Base-by-base conservation (phyloP, 2,329 filamentous ascomycete species). In the Colletotrichum zoysiae region DNA sequence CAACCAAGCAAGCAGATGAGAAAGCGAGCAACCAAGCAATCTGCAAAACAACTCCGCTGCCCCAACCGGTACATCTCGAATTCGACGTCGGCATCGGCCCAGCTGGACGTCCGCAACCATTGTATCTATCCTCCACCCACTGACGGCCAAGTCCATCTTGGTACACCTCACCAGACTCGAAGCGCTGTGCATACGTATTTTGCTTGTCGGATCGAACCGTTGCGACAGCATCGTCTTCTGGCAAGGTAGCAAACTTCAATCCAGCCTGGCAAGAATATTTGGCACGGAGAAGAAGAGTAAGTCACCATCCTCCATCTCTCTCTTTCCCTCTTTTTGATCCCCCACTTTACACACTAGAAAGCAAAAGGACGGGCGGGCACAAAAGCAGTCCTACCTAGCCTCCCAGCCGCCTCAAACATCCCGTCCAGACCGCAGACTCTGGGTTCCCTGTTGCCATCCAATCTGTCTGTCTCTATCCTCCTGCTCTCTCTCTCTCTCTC, bases 401-500 rank as follows among this genome's bases (percentile, higher is more conserved):
- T 67, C 33, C 67, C 48, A 59, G 62, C 65, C 59, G 69, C 57
- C 44, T 68, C 53, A 53, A 53, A 59, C 46, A 57, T 42, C 9
- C 68, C 58, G 64, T 71, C 50, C 50, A 61, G 65, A 44, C 65
- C 46, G 58, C 58, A 66, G 53, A 71, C 69, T 44, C 58, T 71
- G 65, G 59, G 65, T 51, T 44, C 44, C 50, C 65, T 68, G 53
- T 59, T 68, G 53, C 65, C 69, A 63, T 67, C 65, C 58, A 68
- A 71, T 71, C 63, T 68, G 58, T 71, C 64, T 71, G 58, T 71
- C 64, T 71, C 58, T 53, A 14, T 53, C 26, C 40, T 42, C 40
- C 12, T 4, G 20, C 26, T 30, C 50, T 12, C 12, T 26, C 48
- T 26, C 26, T 6, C 26, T 16, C 50, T 20, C 50, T 30, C n/a